These are phyloP conservation scores for Alternaria consortialis DNA, from an alignment of 2,329 filamentous ascomycete genomes.

Conservation along the genomic window DNA sequence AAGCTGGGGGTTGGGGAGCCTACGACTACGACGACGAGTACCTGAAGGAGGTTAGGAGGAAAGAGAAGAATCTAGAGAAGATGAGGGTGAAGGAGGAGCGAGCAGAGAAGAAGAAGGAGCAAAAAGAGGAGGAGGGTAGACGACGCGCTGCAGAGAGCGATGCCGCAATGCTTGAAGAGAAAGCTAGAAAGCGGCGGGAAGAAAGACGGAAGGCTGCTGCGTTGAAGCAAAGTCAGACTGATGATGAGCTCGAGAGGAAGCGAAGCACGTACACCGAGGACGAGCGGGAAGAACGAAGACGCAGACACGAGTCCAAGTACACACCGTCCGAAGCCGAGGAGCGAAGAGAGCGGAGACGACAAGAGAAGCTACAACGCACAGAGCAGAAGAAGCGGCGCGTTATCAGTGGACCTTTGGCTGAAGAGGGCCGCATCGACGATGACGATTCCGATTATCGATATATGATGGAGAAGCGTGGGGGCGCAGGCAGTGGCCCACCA, in stretches of 20 bases:
- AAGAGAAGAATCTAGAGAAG: conserved; percentile 48
- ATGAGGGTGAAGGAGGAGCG: conserved; percentile 44
- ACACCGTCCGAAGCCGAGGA: conserved; percentile 51
- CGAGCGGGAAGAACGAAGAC: conserved; percentile 41
- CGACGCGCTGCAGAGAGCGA: conserved; percentile 32
- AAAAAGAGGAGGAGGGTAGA: conserved; percentile 45
- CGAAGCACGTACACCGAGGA: conserved; percentile 39
- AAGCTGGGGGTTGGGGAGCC: conserved; percentile 52
- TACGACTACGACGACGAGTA: conserved; percentile 54
- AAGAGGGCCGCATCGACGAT: conserved; percentile 55
- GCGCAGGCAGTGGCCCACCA: conserved; percentile 48
- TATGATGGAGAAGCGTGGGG: conserved; percentile 55
- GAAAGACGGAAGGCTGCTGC: conserved; percentile 45
- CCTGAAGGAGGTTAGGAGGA: conserved; percentile 47
- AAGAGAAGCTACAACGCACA: conserved; percentile 46
- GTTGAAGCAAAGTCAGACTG: conserved; percentile 30
- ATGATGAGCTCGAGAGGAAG: conserved; percentile 38
- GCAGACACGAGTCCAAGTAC: conserved; percentile 44
- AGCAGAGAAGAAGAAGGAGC: conserved; percentile 52
- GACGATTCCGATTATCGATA: conserved; percentile 54
- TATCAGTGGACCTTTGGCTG: conserved; percentile 58
- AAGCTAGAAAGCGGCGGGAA: conserved; percentile 37
- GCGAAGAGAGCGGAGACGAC: conserved; percentile 52
- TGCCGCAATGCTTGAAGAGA: conserved; percentile 33
- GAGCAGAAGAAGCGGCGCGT: conserved; percentile 53